Base-by-base conservation (phyloP, 2,329 filamentous ascomycete genomes). In the Fusarium staphyleae region DNA sequence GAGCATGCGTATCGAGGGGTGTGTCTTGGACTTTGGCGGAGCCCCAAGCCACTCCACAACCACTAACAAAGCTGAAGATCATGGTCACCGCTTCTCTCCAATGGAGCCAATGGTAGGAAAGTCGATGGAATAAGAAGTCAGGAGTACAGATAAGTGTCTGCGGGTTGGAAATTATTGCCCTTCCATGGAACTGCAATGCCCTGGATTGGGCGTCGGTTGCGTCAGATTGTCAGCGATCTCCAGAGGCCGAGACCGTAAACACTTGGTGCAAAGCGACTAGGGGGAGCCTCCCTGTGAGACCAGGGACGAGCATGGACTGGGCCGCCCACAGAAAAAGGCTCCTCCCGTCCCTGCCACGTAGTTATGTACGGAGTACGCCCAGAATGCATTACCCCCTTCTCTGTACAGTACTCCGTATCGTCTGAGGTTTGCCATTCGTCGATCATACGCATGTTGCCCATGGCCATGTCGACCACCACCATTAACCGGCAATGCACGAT, bases 301-400 rank as follows among this genome's bases (percentile, higher is more conserved):
- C 30, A 55, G 57, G 54, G 44, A 61, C 55, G 40, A 57, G 46
- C 54, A 62, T 64, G 60, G 45, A 45, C 60, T 57, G 49, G 55
- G 50, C 63, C 59, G 59, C 53, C 67, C 65, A 60, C 60, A 64
- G 44, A 67, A 64, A 10, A 71, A 72, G 70, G 70, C 67, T 71
- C 69, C 60, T 72, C 70, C 70, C 70, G 70, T 69, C 66, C 61
- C 67, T 66, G 61, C 69, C 66, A 63, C 63, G 60, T n/a, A n/a
- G n/a, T n/a, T n/a, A n/a, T n/a, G n/a, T n/a, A n/a, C n/a, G n/a
- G n/a, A n/a, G n/a, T 52, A 46, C 49, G 48, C 65, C 61, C 55
- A 58, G 56, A 39, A 41, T 35, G 29, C 48, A 39, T 33, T 49
- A 26, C 46, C 54, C 57, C 57, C 37, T 54, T n/a, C n/a, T n/a